These are phyloP conservation scores for Botrytis aclada DNA, from an alignment of 2,329 filamentous ascomycete genomes.

Conservation along the genomic window DNA sequence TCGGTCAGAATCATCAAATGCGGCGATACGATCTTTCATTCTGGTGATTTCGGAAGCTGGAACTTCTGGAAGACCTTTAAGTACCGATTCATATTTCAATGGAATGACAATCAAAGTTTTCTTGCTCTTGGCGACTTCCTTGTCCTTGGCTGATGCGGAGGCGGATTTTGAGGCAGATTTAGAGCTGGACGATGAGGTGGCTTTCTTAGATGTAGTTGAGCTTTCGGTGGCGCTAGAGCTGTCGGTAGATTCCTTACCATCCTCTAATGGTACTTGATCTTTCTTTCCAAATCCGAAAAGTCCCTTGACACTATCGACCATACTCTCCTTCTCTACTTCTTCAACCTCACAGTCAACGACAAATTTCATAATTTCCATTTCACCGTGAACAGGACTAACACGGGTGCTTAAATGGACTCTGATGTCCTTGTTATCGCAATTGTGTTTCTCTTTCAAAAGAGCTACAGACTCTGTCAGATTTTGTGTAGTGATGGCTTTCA, in stretches of 20 bases:
- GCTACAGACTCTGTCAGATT: constrained; percentile 85
- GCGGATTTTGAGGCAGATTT: constrained; percentile 38
- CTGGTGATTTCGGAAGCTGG: constrained; percentile 33
- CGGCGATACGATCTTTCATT: constrained; percentile 63
- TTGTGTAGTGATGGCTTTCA: constrained; percentile 67
- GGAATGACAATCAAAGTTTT: constrained; percentile 36
- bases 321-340: constrained; percentile 65
- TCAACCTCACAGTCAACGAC: constrained; percentile 83
- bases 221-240: constrained; percentile 43
- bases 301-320: constrained; percentile 94
- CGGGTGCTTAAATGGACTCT: constrained; percentile 75
- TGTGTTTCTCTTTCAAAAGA: constrained; percentile 72
- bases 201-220: constrained; percentile 46
- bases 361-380: constrained; percentile 75
- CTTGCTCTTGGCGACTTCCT: constrained; percentile 32
- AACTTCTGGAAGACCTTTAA: constrained; percentile 33
- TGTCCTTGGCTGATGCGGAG: constrained; percentile 33
- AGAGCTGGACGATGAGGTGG: constrained; percentile 47
- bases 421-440: constrained; percentile 69
- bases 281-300: constrained; percentile 93
- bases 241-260: constrained; percentile 51
- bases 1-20: constrained; percentile 83
- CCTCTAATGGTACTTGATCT: constrained; percentile 69
- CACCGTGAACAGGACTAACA: constrained; percentile 68
- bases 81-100: constrained; percentile 33